Evolutionary conservation across 2,329 filamentous ascomycete species (phyloP).

Genomic region (Xenosphaeropsis pyriputrescens): DNA sequence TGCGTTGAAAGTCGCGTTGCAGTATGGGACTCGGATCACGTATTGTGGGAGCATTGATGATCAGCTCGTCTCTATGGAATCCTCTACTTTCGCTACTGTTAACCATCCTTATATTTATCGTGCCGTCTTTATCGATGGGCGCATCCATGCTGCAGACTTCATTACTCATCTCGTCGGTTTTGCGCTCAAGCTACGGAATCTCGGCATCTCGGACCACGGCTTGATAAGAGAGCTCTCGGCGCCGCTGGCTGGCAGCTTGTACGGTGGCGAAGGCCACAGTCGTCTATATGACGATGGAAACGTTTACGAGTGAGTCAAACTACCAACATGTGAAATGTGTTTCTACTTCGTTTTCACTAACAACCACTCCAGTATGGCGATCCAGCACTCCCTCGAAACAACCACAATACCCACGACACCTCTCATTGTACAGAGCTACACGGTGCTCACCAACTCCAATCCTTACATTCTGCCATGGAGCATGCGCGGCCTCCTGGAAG

Average conservation of each 20-base stretch:
- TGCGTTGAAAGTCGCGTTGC: constrained; percentile 58
- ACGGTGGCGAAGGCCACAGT: constrained; percentile 85
- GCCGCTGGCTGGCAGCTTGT: constrained; percentile 80
- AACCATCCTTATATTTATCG: constrained; percentile 88
- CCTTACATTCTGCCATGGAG: constrained; percentile 92
- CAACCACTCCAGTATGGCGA: constrained; percentile 36
- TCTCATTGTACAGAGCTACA: constrained; percentile 36
- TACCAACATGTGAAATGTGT: constrained; percentile 1
- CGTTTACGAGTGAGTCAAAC: constrained; percentile 54
- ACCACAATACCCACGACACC: constrained; percentile 32
- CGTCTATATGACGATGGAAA: constrained; percentile 79
- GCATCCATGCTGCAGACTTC: constrained; percentile 85
- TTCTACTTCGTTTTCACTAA: constrained; percentile 2
- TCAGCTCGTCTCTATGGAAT: constrained; percentile 89
- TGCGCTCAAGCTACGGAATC: constrained; percentile 81
- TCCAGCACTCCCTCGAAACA: constrained; percentile 62
- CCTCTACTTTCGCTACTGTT: constrained; percentile 73
- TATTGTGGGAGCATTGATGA: constrained; percentile 95
- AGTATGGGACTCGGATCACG: constrained; percentile 68
- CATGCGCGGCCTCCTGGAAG: constrained; percentile 84
- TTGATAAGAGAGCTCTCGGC: constrained; percentile 80
- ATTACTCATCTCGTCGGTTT: constrained; percentile 88
- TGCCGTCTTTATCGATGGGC: constrained; percentile 89
- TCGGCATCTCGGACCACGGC: constrained; percentile 85
- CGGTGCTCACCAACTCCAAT: constrained; percentile 41